Base-by-base conservation (phyloP, 129 eudicot genomes). In the Tagetes erecta region DNA sequence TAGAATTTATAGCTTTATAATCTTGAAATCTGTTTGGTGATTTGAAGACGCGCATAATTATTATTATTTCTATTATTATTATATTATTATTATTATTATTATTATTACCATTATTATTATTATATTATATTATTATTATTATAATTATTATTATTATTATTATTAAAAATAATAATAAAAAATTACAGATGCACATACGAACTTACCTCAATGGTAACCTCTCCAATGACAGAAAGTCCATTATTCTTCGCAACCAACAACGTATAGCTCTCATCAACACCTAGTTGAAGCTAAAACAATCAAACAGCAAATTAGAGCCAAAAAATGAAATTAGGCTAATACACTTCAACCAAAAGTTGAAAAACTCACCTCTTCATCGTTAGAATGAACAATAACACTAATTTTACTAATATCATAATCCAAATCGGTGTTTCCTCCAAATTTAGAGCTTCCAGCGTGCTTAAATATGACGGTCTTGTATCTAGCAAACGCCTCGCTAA, bases 181-280 rank as follows among this genome's bases (percentile, higher is more conserved):
- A 44, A 33, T 7, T 20, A 35, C 14, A 60, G 5, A 13, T 1
- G 51, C 33, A 33, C 12, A 57, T 33, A 63, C 56, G 2, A 38
- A 75, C 41, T 64, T 75, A 89, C 98, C 91, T 90, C 89, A 80
- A 94, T 88, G 3, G 91, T 83, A 70, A 83, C 88, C 63, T 73
- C 86, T 6, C 91, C 91, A 47, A 88, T 57, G 20, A 91, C 77
- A 2, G 99, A 87, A 55, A 37, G 84, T 37, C 50, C 91, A 65
- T 86, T 85, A 35, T 41, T 84, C 77, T 78, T 78, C 14, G 77
- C 81, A 76, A 94, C 85, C 70, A 81, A 46, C 86, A 94, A 83
- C 13, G 87, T 82, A 76, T 94, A 91, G 78, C 91, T 94, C 88
- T 94, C 99, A 44, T 94, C 97, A 45, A 84, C 91, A 53, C 99